Evolutionary conservation across 73 alveolate genomes (phyloP).

Genomic region (Blepharisma japonicum): DNA sequence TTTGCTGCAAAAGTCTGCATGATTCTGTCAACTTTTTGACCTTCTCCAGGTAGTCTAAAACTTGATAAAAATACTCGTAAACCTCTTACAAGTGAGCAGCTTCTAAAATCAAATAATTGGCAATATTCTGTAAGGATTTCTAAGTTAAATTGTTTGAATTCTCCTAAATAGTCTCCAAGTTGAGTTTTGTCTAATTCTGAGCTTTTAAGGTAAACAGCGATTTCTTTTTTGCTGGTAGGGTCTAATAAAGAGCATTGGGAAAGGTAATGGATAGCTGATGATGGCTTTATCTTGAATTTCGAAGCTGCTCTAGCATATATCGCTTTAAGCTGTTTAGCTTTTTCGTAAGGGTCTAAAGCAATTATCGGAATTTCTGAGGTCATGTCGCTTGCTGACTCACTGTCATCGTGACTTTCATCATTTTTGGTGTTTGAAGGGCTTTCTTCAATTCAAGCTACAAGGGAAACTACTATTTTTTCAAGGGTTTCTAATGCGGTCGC

Average conservation of each 20-base stretch:
- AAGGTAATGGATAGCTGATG: constrained; percentile 73
- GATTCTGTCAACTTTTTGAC: constrained; percentile 95
- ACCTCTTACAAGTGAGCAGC: constrained; percentile 77
- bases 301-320: constrained; percentile 74
- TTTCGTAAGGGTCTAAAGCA: constrained; percentile 25
- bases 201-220: constrained; percentile 70
- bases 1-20: constrained; percentile 94
- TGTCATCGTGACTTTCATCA: background rate
- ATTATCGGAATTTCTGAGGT: background rate
- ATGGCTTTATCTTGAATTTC: constrained; percentile 83
- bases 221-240: constrained; percentile 56
- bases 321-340: constrained; percentile 37
- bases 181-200: constrained; percentile 74
- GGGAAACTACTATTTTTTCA: constrained; percentile 35
- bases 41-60: constrained; percentile 98
- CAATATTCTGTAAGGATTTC: constrained; percentile 79
- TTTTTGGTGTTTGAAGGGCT: constrained; percentile 9
- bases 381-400: constrained; percentile 16
- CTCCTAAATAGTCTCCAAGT: constrained; percentile 95
- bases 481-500: constrained; percentile 56
- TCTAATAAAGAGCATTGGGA: constrained; percentile 47
- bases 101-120: constrained; percentile 79
- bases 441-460: constrained; percentile 21
- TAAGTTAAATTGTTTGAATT: constrained; percentile 73
- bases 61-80: constrained; percentile 78